Conservation (phyloP, 2,329 filamentous ascomycete genomes). For the Exophiala mesophila region DNA sequence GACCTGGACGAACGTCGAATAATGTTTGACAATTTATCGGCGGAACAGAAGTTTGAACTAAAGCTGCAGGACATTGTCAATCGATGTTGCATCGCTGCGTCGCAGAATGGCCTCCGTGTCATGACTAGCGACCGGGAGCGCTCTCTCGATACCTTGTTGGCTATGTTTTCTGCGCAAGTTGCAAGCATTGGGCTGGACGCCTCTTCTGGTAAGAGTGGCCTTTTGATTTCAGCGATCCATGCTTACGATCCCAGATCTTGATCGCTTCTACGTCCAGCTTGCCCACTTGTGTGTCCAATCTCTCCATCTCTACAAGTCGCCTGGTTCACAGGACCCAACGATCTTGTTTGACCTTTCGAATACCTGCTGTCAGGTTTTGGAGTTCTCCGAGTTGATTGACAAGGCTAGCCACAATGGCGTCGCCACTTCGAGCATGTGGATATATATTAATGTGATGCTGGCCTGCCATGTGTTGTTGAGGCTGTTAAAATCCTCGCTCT, state of each 20-base stretch:
- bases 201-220: conserved; percentile 28
- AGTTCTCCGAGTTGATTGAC: conserved; percentile 18
- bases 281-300: conserved; percentile 12
- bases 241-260: conserved; percentile 7
- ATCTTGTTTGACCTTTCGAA: conserved; percentile 16
- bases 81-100: conserved; percentile 33
- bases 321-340: conserved; percentile 16
- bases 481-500: conserved; percentile 35
- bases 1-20: conserved; percentile 33
- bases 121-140: conserved; percentile 38
- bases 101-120: conserved; percentile 36
- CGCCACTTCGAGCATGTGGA: conserved; percentile 21
- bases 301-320: conserved; percentile 19
- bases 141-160: conserved; percentile 34
- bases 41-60: conserved; percentile 34
- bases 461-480: conserved; percentile 33
- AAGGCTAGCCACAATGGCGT: conserved; percentile 10
- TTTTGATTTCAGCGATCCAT: neutral
- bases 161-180: conserved; percentile 34
- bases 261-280: conserved; percentile 12
- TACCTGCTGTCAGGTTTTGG: conserved; percentile 17
- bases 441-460: conserved; percentile 31
- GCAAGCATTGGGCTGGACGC: conserved; percentile 34
- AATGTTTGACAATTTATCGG: conserved; percentile 33
- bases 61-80: conserved; percentile 35